These are phyloP conservation scores for Eutypella sp. DNA, from an alignment of 2,329 filamentous ascomycete species.

Conservation along the genomic window DNA sequence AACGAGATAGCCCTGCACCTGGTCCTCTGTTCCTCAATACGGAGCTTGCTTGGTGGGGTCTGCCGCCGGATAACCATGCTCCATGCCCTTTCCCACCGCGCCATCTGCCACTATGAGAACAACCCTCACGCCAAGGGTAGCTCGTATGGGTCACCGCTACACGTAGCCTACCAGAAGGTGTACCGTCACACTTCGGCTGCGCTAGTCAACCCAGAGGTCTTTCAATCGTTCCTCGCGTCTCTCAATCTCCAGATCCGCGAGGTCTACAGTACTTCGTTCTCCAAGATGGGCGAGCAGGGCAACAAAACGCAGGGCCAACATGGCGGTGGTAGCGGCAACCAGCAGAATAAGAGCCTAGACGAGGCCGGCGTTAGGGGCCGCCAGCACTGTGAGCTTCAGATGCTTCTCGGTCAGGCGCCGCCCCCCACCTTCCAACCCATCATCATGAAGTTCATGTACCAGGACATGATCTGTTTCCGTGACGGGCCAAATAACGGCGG, in stretches of 20 bases:
- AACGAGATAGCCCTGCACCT: constrained; percentile 58
- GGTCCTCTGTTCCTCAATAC: constrained; percentile 68
- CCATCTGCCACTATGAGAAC: constrained; percentile 48
- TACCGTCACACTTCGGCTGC: constrained; percentile 44
- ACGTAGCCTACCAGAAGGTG: constrained; percentile 52
- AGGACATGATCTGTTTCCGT: constrained; percentile 54
- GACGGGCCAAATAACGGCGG: constrained; percentile 9
- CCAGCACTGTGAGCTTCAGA: constrained; percentile 44
- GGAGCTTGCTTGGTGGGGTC: constrained; percentile 65
- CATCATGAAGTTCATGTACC: constrained; percentile 60
- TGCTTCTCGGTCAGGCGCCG: constrained; percentile 46
- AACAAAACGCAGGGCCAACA: constrained; percentile 21
- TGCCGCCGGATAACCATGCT: constrained; percentile 60
- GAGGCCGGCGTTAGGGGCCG: constrained; percentile 40
- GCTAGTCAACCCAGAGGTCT: constrained; percentile 54
- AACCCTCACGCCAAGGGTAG: constrained; percentile 34
- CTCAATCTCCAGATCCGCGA: constrained; percentile 46
- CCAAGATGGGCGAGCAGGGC: constrained; percentile 40
- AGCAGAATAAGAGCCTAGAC: constrained; percentile 31
- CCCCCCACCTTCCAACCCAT: constrained; percentile 47
- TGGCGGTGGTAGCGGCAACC: constrained; percentile 23
- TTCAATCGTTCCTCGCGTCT: constrained; percentile 55
- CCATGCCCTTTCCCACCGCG: constrained; percentile 42
- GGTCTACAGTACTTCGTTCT: constrained; percentile 42
- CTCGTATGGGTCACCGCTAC: constrained; percentile 37